Percentiles rank a stretch among this genome's conserved stretches.
phyloP scores from a whole-genome alignment of 306 rosid species.

The Malus fusca region DNA sequence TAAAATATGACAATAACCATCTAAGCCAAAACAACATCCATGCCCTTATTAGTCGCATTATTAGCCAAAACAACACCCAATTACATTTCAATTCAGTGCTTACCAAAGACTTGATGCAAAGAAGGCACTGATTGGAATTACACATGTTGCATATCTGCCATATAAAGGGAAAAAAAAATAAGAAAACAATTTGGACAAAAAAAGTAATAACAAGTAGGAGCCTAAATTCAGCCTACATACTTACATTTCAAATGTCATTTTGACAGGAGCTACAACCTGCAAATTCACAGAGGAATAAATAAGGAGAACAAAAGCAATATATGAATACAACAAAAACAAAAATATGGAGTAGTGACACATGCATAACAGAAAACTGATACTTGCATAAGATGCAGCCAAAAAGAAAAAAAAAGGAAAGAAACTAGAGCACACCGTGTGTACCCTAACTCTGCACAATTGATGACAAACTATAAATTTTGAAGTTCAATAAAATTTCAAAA shows the following conservation, averaged over 20 bases:
- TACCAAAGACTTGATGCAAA: slow-evolving; percentile 97
- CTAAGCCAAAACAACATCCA: not conserved
- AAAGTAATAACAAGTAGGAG: not conserved
- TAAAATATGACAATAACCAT: not conserved
- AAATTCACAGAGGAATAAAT: slow-evolving; percentile 14
- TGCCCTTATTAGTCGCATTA: not conserved
- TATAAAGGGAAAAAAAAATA: not conserved
- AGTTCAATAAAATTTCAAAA: not conserved
- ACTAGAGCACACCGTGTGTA: not conserved
- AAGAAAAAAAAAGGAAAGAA: not conserved
- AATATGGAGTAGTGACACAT: not conserved
- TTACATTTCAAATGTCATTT: slow-evolving; percentile 94
- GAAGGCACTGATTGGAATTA: slow-evolving; percentile 88
- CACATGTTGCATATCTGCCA: slow-evolving; percentile 91
- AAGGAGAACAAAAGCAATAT: not conserved
- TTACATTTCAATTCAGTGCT: slow-evolving; percentile 21
- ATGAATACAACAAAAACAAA: not conserved
- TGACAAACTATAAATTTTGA: not conserved
- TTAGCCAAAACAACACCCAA: not conserved
- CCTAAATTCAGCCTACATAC: slow-evolving; percentile 11
- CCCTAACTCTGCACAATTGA: not conserved
- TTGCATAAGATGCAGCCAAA: not conserved
- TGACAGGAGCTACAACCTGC: slow-evolving; percentile 90
- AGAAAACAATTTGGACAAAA: not conserved
- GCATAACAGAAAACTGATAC: not conserved